These are phyloP conservation scores for Lactarius pseudohatsudake DNA, from an alignment of 768 basidiomycete species.

Conservation along the genomic window DNA sequence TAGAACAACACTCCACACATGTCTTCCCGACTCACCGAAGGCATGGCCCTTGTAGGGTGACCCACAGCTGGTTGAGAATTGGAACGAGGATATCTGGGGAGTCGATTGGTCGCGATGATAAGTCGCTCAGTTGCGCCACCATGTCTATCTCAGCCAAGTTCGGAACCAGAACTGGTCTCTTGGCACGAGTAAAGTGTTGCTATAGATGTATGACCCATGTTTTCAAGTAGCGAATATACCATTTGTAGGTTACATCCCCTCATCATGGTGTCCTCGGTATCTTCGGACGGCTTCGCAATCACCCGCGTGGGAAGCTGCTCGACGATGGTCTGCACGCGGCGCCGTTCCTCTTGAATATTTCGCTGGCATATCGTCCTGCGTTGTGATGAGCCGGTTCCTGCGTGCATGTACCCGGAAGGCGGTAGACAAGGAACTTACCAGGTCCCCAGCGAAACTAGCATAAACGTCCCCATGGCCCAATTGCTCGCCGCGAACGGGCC, in stretches of 20 bases:
- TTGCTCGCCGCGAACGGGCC: constrained; percentile 67
- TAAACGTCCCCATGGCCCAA: constrained; percentile 79
- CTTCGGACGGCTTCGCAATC: constrained; percentile 41
- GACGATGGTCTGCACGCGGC: constrained; percentile 54
- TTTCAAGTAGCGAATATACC: constrained; percentile 23
- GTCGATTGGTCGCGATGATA: constrained; percentile 37
- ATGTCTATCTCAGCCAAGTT: background rate
- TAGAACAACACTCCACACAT: constrained; percentile 2
- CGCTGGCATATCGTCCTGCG: constrained; percentile 65
- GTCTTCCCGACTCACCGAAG: background rate
- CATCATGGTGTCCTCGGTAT: constrained; percentile 25
- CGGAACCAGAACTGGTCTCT: background rate
- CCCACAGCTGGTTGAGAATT: constrained; percentile 70
- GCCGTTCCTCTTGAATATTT: constrained; percentile 53
- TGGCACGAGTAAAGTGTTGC: background rate
- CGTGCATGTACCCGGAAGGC: background rate
- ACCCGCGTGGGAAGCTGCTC: constrained; percentile 60
- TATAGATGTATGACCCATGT: constrained; percentile 10
- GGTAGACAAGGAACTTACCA: constrained; percentile 52
- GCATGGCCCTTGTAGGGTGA: constrained; percentile 49
- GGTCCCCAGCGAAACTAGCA: constrained; percentile 62
- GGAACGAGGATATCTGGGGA: constrained; percentile 66
- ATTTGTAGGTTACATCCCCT: background rate
- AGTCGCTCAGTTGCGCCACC: background rate
- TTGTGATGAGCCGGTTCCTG: background rate